Evolutionary conservation across 305 asterid genomes (phyloP).

Genomic region (Fraxinus ornus): DNA sequence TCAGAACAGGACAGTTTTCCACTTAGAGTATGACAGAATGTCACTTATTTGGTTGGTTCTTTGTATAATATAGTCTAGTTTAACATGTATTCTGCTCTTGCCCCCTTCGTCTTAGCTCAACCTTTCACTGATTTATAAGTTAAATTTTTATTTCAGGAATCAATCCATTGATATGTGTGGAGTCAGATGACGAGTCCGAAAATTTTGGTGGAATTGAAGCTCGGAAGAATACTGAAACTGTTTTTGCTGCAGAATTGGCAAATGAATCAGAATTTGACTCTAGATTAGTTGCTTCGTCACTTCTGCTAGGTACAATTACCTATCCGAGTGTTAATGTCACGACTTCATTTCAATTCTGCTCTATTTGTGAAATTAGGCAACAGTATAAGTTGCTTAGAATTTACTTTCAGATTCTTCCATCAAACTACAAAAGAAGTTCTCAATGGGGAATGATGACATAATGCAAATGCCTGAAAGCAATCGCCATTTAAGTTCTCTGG

Average conservation of each 20-base stretch:
- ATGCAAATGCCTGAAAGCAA: constrained; percentile 28
- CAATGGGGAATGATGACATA: constrained; percentile 31
- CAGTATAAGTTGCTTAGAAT: constrained; percentile 25
- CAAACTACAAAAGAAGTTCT: constrained; percentile 28
- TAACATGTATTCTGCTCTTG: constrained; percentile 11
- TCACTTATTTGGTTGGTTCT: background rate
- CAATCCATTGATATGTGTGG: constrained; percentile 55
- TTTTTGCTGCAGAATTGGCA: constrained; percentile 30
- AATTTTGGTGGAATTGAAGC: constrained; percentile 26
- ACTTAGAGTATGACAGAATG: constrained; percentile 5
- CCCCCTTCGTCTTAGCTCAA: constrained; percentile 6
- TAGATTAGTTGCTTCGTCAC: constrained; percentile 37
- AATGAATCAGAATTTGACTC: constrained; percentile 37
- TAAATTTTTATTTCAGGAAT: constrained; percentile 37
- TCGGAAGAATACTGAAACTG: constrained; percentile 31
- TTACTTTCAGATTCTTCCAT: constrained; percentile 37
- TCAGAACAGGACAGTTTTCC: constrained; percentile 6
- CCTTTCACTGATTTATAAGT: background rate
- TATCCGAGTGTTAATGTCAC: constrained; percentile 21
- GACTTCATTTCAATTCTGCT: constrained; percentile 12
- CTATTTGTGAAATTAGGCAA: constrained; percentile 5
- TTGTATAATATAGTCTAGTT: constrained; percentile 7
- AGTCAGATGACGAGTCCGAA: constrained; percentile 73
- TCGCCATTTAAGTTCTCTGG: constrained; percentile 35
- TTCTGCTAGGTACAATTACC: constrained; percentile 39